phyloP scores from a whole-genome alignment of 2,329 filamentous ascomycete species.

The Plectosphaerella plurivora region DNA sequence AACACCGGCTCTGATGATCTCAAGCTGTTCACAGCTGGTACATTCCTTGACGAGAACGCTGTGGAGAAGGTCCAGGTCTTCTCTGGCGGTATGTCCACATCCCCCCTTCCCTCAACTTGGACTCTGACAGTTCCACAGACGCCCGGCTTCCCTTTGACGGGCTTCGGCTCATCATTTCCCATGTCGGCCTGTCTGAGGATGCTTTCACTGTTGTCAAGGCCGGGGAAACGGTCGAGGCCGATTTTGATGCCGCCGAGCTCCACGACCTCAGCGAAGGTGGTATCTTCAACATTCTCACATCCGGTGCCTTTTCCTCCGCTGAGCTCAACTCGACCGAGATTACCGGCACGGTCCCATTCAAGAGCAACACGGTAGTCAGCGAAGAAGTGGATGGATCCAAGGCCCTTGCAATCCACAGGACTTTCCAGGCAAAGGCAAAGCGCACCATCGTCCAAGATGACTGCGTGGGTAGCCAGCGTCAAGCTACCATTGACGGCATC shows the following conservation, averaged over 20 bases:
- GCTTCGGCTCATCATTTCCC: conserved; percentile 41
- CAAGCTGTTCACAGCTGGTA: conserved; percentile 44
- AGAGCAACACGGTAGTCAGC: conserved; percentile 52
- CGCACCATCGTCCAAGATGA: conserved; percentile 43
- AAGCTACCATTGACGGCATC: conserved; percentile 39
- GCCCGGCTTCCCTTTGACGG: conserved; percentile 34
- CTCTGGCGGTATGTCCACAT: conserved; percentile 27
- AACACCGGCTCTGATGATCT: conserved; percentile 38
- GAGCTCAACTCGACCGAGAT: conserved; percentile 43
- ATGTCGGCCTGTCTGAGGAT: conserved; percentile 32
- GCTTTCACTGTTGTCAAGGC: conserved; percentile 40
- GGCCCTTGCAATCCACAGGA: conserved; percentile 42
- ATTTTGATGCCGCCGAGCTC: conserved; percentile 45
- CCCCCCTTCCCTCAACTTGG: neutral
- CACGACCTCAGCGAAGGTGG: conserved; percentile 44
- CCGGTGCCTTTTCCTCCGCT: conserved; percentile 49
- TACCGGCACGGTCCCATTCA: conserved; percentile 44
- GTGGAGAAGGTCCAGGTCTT: conserved; percentile 45
- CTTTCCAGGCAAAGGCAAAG: conserved; percentile 33
- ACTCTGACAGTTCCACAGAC: conserved; percentile 6
- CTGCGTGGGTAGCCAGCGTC: conserved; percentile 41
- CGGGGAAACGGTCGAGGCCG: conserved; percentile 40
- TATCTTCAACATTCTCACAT: conserved; percentile 45
- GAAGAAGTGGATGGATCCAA: conserved; percentile 46
- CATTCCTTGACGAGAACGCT: conserved; percentile 39